Base-by-base conservation (phyloP, 2,329 filamentous ascomycete species). In the Xylaria sp. region DNA sequence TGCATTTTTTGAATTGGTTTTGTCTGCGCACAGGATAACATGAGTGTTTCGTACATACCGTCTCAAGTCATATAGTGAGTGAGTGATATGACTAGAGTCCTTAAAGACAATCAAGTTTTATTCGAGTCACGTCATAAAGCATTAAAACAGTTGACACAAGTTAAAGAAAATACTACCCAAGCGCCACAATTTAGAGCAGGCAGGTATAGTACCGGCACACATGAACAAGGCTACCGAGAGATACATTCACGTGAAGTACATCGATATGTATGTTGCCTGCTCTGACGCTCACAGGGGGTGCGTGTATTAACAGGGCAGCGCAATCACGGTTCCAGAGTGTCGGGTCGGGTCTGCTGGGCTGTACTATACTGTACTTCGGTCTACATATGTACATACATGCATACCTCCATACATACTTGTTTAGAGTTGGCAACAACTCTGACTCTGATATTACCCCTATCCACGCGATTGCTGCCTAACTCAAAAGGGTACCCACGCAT, bases 391-490 rank as follows among this genome's bases (percentile, higher is more conserved):
- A n/a, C n/a, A n/a, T n/a, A n/a, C n/a, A n/a, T n/a, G n/a, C n/a
- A 29, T 0, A 29, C 17, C 36, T 39, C 2, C 36, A 6, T 39
- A 39, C 36, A 2, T 39, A 39, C 36, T 39, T 39, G 13, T 3
- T 3, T 39, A 13, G 13, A 3, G 36, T 17, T 2, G 9, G 15
- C 13, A 39, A n/a, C n/a, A n/a, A n/a, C n/a, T n/a, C n/a, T n/a
- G n/a, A n/a, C n/a, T n/a, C n/a, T n/a, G n/a, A n/a, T n/a, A n/a
- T n/a, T n/a, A n/a, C n/a, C n/a, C n/a, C n/a, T n/a, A n/a, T n/a
- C n/a, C n/a, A n/a, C n/a, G 51, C n/a, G 33, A 50, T 57, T 50
- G 60, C 33, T 50, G 42, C 60, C 60, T 63, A 50, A 10, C 15
- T 29, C 15, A n/a, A 13, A 20, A 39, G 17, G 17, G n/a, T n/a